Base-by-base conservation (phyloP, 2,329 filamentous ascomycete genomes). In the Plenodomus lindquistii region DNA sequence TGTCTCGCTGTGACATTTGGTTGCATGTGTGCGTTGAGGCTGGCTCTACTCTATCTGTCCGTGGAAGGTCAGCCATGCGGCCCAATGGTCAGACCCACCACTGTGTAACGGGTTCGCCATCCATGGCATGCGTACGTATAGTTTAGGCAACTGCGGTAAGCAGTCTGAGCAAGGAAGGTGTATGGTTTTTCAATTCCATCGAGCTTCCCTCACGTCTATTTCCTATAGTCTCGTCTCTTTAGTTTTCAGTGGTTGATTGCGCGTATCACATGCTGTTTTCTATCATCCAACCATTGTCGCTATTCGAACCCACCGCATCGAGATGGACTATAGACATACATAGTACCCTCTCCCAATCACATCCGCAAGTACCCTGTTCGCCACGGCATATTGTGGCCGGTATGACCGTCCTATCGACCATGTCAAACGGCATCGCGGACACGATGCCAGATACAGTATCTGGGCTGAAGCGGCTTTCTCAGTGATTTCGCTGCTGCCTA, bases 401-500 rank as follows among this genome's bases (percentile, higher is more conserved):
- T 44, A 31, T 44, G 36, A 31, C 42, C 35, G 31, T 47, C 42
- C 38, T 48, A 50, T 45, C 46, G 44, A 48, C 42, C 31, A 41
- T 38, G 18, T 15, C 17, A 17, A 35, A 35, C 40, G 49, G 41
- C 40, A 42, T 29, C 45, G 11, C 27, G 27, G 27, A 31, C 9
- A 31, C 15, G 27, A 31, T 13, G 15, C 27, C 27, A 31, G 11
- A 31, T 55, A 21, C 8, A 45, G 50, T 27, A 49, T 18, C 42
- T 39, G 40, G 44, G 38, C 44, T 31, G 34, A 37, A 37, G 45
- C 27, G 9, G 4, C 6, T 42, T 29, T 29, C 40, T 50, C 51
- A 43, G 38, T 52, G 52, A 41, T 16, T 11, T 43, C 39, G 40
- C 50, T 60, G 55, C 46, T 59, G 59, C 57, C 55, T 59, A 54